Conservation (phyloP, 2,329 filamentous ascomycete species). For the Monilinia polystroma region DNA sequence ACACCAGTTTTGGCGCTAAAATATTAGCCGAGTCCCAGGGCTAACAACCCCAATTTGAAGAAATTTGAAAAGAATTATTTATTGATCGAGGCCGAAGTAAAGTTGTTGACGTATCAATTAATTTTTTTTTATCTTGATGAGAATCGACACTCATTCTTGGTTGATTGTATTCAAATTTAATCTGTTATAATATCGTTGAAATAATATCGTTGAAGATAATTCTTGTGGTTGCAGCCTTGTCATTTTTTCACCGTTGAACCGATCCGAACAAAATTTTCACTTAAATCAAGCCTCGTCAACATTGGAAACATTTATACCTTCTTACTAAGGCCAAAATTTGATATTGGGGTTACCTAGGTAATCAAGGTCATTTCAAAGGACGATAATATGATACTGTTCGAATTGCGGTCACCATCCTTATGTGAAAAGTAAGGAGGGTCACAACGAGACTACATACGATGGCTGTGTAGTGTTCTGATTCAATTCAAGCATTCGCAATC, state of each 20-base stretch:
- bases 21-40: constrained; percentile 32
- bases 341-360: no score
- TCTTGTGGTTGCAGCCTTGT: constrained; percentile 6
- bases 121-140: not conserved
- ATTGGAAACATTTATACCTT: not conserved
- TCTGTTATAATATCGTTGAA: not conserved
- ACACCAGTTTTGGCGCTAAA: constrained; percentile 18
- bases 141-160: not conserved
- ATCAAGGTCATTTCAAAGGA: not conserved
- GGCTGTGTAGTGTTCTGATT: no score
- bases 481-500: no score
- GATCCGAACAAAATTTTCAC: not conserved
- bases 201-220: not conserved
- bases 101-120: constrained; percentile 1
- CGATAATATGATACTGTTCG: not conserved
- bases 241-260: constrained; percentile 2
- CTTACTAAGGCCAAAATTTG: not conserved
- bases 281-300: constrained; percentile 1
- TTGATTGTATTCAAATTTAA: not conserved
- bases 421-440: not conserved
- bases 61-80: constrained; percentile 25
- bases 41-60: constrained; percentile 28
- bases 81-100: not conserved
- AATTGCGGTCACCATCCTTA: not conserved
- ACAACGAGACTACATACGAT: no score